Percentiles rank a stretch among this genome's conserved stretches.
phyloP scores from a whole-genome alignment of 495 filamentous ascomycete species.

The Diplogelasinospora grovesii region DNA sequence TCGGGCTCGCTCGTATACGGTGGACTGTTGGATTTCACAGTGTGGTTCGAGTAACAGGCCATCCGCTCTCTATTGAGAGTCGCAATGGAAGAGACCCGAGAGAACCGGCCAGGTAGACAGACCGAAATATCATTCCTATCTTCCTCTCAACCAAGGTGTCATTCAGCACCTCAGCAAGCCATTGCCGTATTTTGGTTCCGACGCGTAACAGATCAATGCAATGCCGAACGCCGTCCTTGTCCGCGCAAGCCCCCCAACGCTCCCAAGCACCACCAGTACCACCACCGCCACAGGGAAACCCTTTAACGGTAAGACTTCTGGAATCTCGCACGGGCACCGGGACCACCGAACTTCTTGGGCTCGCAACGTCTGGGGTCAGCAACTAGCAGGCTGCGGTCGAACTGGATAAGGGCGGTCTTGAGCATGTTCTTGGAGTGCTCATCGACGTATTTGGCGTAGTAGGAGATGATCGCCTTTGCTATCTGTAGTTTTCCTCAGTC shows the following conservation, averaged over 20 bases:
- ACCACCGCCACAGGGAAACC: conserved; percentile 18
- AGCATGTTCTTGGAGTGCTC: conserved; percentile 99
- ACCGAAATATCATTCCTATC: conserved; percentile 27
- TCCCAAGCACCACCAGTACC: conserved; percentile 12
- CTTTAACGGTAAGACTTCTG: conserved; percentile 75
- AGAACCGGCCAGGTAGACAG: too few relatives aligned
- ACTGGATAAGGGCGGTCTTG: conserved; percentile 88
- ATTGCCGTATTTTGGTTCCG: conserved; percentile 23
- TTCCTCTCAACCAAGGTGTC: conserved; percentile 20
- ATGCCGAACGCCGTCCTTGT: conserved; percentile 34
- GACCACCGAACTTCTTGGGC: conserved; percentile 90
- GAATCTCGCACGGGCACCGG: conserved; percentile 91
- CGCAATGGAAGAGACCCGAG: too few relatives aligned
- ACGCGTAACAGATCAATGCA: conserved; percentile 30
- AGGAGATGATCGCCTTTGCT: conserved; percentile 77
- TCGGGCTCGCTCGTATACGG: too few relatives aligned
- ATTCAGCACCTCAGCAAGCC: conserved; percentile 19
- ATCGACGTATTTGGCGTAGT: conserved; percentile 99
- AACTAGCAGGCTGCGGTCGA: conserved; percentile 94
- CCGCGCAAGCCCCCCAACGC: conserved; percentile 24
- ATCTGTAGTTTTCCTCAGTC: conserved; percentile 42
- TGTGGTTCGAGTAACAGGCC: too few relatives aligned
- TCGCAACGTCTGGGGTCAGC: conserved; percentile 94
- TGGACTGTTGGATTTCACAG: too few relatives aligned
- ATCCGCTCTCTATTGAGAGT: too few relatives aligned